phyloP scores from a whole-genome alignment of 495 filamentous ascomycete species.

The Hyaloscypha finlandica region DNA sequence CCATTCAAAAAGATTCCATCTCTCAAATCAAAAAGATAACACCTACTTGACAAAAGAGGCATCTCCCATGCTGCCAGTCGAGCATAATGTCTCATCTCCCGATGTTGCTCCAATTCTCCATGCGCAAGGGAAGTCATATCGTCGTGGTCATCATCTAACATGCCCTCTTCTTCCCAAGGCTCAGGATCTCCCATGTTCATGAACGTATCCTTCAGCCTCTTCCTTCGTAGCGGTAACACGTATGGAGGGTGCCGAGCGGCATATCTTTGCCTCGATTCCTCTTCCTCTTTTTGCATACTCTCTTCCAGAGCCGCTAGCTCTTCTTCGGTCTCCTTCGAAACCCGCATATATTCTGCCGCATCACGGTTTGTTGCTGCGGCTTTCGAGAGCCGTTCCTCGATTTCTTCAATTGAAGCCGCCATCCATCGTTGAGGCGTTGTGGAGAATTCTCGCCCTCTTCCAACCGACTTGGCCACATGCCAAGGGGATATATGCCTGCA shows the following conservation, averaged over 20 bases:
- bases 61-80: constrained; percentile 93
- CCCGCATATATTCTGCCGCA: constrained; percentile 19
- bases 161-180: constrained; percentile 49
- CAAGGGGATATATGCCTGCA: constrained; percentile 32
- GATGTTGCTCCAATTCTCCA: constrained; percentile 82
- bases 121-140: constrained; percentile 82
- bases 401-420: background rate
- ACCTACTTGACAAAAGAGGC: constrained; percentile 83
- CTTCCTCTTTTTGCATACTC: constrained; percentile 1
- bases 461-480: constrained; percentile 30
- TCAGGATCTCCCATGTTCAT: constrained; percentile 48
- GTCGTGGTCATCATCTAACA: constrained; percentile 63
- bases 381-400: constrained; percentile 17
- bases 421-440: constrained; percentile 38
- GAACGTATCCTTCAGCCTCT: constrained; percentile 42
- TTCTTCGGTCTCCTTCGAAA: constrained; percentile 18
- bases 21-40: background rate
- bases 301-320: constrained; percentile 20
- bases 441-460: constrained; percentile 41
- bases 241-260: background rate
- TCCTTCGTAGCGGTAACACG: constrained; percentile 35
- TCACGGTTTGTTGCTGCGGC: background rate
- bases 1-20: constrained; percentile 1
- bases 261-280: constrained; percentile 9
- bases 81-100: constrained; percentile 86